phyloP scores from a whole-genome alignment of 176 grass and related monocot species.

The Juncus inflexus region DNA sequence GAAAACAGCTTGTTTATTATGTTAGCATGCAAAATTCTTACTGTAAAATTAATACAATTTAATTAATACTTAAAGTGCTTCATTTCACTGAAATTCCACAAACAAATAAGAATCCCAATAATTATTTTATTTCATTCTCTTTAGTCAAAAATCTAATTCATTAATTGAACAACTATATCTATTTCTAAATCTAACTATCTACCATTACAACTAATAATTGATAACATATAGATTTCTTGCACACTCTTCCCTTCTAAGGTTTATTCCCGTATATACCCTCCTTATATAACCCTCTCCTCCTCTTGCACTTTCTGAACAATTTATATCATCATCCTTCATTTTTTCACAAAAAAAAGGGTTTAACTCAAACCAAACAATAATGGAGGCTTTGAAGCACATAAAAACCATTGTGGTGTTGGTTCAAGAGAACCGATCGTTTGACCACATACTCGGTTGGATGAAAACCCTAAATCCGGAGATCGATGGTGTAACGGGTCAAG shows the following conservation, averaged over 20 bases:
- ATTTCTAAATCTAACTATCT: neutral
- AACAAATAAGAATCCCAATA: too few relatives aligned
- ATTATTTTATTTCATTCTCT: too few relatives aligned
- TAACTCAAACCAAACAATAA: neutral
- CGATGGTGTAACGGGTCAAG: slow-evolving; percentile 47
- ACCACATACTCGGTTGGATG: slow-evolving; percentile 94
- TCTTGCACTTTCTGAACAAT: slow-evolving; percentile 1
- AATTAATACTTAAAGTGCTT: too few relatives aligned
- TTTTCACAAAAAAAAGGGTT: neutral
- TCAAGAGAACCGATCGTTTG: slow-evolving; percentile 81
- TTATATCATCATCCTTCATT: neutral
- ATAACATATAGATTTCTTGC: neutral
- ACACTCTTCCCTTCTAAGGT: neutral
- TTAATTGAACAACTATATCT: too few relatives aligned
- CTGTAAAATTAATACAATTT: too few relatives aligned
- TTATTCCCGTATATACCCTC: neutral
- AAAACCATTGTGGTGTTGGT: slow-evolving; percentile 81
- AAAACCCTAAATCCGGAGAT: slow-evolving; percentile 51
- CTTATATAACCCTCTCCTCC: neutral
- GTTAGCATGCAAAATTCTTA: too few relatives aligned
- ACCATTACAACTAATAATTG: slow-evolving; percentile 2
- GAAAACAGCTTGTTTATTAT: too few relatives aligned
- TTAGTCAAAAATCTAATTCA: too few relatives aligned
- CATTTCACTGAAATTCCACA: too few relatives aligned
- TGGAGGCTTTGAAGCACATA: slow-evolving; percentile 33